Evolutionary conservation across 164 flowering plant species (phyloP), one percentile per base, ranked within the genome.

Genomic region (Tetracentron sinense): DNA sequence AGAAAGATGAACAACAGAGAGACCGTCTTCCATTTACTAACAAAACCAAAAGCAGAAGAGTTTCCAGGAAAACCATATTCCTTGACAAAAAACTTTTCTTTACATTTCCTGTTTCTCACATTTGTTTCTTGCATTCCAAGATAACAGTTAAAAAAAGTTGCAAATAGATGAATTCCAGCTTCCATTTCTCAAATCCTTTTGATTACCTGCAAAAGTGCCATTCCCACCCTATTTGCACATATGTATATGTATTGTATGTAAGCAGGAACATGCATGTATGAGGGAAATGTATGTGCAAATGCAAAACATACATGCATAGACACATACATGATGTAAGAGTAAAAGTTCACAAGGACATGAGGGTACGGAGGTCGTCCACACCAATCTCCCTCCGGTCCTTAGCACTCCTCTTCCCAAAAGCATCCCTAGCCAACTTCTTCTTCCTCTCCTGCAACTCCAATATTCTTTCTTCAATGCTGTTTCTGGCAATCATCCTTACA

Each of bases 391-490:
- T 74, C 63, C 50, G 61, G 57, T 79, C 81, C 69, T 81, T 82
- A 0, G 47, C 8, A n/a, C 77, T 75, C 54, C 42, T 77, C 64
- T 63, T 76, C 17, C 76, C 73, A 70, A 87, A 87, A 61, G 92
- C 92, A 60, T 86, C 85, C 50, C 66, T 77, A 0, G 94, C 92
- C 47, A 90, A 65, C 53, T 67, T 75, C 74, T 71, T 86, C 77
- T 94, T 94, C 66, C 66, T 85, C 72, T 85, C 90, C 72, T 91
- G 97, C 75, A 94, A 62, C 69, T 81, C 79, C 68, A 94, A 58
- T 58, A 91, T 79, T 74, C 89, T 83, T 75, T 91, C 97, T 68
- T 94, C 97, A 30, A 91, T 83, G 74, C 85, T 94, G 64, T 85
- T 77, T 44, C 64, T 72, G 31, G 79, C 87, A 38, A 94, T 82